phyloP scores from a whole-genome alignment of 2,329 filamentous ascomycete genomes.

The Monilinia aucupariae region DNA sequence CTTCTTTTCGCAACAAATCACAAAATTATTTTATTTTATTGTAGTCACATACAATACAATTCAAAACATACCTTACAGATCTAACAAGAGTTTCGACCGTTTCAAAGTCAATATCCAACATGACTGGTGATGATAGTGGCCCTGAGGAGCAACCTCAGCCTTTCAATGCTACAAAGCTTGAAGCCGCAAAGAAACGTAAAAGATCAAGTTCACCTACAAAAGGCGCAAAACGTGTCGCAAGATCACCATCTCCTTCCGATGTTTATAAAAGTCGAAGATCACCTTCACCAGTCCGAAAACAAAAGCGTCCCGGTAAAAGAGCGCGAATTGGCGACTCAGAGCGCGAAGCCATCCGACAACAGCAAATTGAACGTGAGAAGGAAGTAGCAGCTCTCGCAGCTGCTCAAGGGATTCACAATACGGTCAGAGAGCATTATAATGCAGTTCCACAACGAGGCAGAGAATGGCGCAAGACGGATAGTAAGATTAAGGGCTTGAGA shows the following conservation, averaged over 20 bases:
- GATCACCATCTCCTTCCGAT: conserved; percentile 29
- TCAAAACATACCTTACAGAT: not conserved
- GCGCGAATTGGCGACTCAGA: conserved; percentile 63
- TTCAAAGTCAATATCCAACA: conserved; percentile 23
- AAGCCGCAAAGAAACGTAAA: conserved; percentile 40
- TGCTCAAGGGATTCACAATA: conserved; percentile 65
- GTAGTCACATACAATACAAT: not conserved
- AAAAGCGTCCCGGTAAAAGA: conserved; percentile 63
- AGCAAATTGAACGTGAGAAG: conserved; percentile 51
- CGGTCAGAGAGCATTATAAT: conserved; percentile 93
- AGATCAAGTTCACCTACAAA: conserved; percentile 37
- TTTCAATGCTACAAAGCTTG: conserved; percentile 41
- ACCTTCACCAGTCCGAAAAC: conserved; percentile 46
- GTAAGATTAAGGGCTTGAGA: conserved; percentile 87
- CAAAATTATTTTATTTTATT: not conserved
- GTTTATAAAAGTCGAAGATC: conserved; percentile 26
- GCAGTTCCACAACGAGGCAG: conserved; percentile 87
- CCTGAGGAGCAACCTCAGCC: conserved; percentile 38
- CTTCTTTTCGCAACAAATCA: not conserved
- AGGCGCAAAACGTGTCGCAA: conserved; percentile 28
- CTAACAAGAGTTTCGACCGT: not conserved
- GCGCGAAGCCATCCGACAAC: conserved; percentile 60
- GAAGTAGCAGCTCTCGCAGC: conserved; percentile 36
- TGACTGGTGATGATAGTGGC: conserved; percentile 32
- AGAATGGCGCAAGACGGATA: conserved; percentile 91